Evolutionary conservation across 1,284 basidiomycete species (phyloP), one percentile per base, ranked within the genome.

Genomic region (Trametes polyzona): DNA sequence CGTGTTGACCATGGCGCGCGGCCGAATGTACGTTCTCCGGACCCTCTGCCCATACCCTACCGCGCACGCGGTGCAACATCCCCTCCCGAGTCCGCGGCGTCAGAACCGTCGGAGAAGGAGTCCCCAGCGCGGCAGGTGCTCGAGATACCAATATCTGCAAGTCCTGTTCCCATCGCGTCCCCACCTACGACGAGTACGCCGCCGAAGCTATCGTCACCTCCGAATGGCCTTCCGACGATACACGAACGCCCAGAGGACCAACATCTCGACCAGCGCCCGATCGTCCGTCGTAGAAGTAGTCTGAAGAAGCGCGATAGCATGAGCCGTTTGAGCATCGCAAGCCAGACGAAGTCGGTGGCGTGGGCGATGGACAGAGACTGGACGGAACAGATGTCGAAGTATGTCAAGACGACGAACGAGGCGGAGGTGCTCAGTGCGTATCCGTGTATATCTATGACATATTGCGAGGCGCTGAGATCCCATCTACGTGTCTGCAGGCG

Each of bases 361-460:
- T 89, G 87, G 87, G 87, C 87, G 29, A 87, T 87, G 73, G 80
- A 84, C 55, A 77, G 75, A 17, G 84, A 84, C 55, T 78, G 83
- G 73, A 75, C 79, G 33, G 78, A 78, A 10, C 83, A 84, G 62
- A 75, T 86, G 60, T 75, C 76, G 26, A 80, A 80, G 63, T 86
- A 84, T 65, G 75, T 81, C 19, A 75, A 78, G 57, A 78, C 78
- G 17, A 76, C 80, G 23, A 78, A 77, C 52, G 79, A 83, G 61
- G 79, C 80, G 1, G 83, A 86, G 53, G 74, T 76, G 41, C 79
- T 83, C 52, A 83, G 87, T 85, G 55, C 55, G 80, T 74, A 33
- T 10, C 16, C 7, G 21, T 10, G 36, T 9, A 4, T 14, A 7
- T 10, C 24, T 14, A 5, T 16, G 4, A 16, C 19, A n/a, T 36